These are phyloP conservation scores for Cenococcum geophilum DNA, from an alignment of 495 filamentous ascomycete species.

Conservation along the genomic window DNA sequence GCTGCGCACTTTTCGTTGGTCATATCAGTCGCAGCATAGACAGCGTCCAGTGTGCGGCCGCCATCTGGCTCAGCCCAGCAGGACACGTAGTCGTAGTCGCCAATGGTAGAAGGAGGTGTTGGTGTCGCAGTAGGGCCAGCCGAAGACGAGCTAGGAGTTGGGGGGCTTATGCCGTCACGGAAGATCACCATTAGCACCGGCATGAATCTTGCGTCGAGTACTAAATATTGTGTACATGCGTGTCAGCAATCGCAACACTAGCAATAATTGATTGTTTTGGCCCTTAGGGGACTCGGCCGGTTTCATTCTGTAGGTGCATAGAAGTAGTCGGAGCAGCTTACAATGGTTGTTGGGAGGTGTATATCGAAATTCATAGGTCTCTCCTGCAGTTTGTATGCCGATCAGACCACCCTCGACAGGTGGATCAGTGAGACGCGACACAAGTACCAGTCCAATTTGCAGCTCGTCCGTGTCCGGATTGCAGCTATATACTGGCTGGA, in stretches of 20 bases:
- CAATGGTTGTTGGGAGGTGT: slow-evolving; percentile 42
- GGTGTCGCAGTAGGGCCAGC: not conserved
- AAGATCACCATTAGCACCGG: slow-evolving; percentile 14
- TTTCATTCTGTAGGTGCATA: not conserved
- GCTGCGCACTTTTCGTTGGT: not conserved
- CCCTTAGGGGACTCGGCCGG: not conserved
- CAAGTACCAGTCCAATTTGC: slow-evolving; percentile 43
- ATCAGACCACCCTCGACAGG: slow-evolving; percentile 36
- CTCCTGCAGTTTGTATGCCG: slow-evolving; percentile 41
- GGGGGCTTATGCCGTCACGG: slow-evolving; percentile 9
- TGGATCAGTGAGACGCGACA: slow-evolving; percentile 34
- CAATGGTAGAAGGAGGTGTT: not conserved
- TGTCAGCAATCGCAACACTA: not conserved
- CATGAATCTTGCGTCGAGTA: slow-evolving; percentile 8
- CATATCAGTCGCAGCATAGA: not conserved
- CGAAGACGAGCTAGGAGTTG: slow-evolving; percentile 8
- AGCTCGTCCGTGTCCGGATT: slow-evolving; percentile 45
- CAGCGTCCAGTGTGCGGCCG: not conserved
- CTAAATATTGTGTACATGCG: not conserved
- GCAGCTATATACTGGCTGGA: slow-evolving; percentile 46
- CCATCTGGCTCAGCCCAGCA: not conserved
- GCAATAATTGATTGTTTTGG: not conserved
- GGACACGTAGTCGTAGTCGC: not conserved
- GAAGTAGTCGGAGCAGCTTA: slow-evolving; percentile 32
- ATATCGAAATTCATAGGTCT: slow-evolving; percentile 45